Evolutionary conservation across 805 yeast species (phyloP).

Genomic region (Maudiozyma turicensis): DNA sequence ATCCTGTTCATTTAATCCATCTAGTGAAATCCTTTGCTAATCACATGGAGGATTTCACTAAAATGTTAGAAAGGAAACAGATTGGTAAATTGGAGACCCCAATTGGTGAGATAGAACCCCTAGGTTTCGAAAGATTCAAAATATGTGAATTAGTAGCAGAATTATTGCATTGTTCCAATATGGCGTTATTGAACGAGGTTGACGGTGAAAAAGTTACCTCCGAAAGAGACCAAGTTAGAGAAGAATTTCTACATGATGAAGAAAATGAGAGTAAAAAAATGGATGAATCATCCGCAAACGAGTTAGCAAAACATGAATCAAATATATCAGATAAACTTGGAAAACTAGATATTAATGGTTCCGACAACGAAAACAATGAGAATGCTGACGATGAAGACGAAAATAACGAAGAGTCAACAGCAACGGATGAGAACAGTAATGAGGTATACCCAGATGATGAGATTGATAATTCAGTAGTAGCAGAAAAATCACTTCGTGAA

Average conservation of each 20-base stretch:
- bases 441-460: slow-evolving; percentile 12
- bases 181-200: slow-evolving; percentile 77
- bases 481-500: slow-evolving; percentile 28
- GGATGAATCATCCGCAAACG: background rate
- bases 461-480: slow-evolving; percentile 20
- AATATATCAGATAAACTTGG: slow-evolving; percentile 1
- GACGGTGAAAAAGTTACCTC: slow-evolving; percentile 56
- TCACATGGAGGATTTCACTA: slow-evolving; percentile 58
- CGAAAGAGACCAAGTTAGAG: slow-evolving; percentile 60
- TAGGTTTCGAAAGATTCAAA: slow-evolving; percentile 89
- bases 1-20: slow-evolving; percentile 84
- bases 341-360: background rate
- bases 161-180: slow-evolving; percentile 89
- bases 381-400: slow-evolving; percentile 1
- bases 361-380: background rate
- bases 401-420: background rate
- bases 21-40: slow-evolving; percentile 69
- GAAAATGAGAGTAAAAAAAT: background rate
- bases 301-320: background rate
- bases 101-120: slow-evolving; percentile 53
- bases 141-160: slow-evolving; percentile 91
- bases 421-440: slow-evolving; percentile 4
- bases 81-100: slow-evolving; percentile 30
- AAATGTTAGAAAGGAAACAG: slow-evolving; percentile 38
- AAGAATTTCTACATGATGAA: slow-evolving; percentile 19